Base-by-base conservation (phyloP, 2,329 filamentous ascomycete genomes). In the Fusarium anthophilum region DNA sequence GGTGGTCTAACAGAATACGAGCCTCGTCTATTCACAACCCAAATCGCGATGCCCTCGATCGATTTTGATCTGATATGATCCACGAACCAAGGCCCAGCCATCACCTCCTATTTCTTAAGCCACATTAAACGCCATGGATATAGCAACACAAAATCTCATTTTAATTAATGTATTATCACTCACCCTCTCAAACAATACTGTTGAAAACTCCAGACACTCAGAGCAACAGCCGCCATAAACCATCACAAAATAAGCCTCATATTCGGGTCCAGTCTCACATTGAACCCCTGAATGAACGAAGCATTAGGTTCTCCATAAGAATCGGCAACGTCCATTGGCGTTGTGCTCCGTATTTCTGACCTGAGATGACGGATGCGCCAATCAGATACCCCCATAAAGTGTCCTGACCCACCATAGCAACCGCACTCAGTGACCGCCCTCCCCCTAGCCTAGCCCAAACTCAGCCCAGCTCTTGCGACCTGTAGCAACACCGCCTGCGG, bases 401-500 rank as follows among this genome's bases (percentile, higher is more conserved):
- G 37, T 35, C 37, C 28, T 45, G 47, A 30, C 60, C 72, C 72
- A 73, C 72, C 45, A 50, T 51, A 58, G 56, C 66, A 64, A 54
- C 64, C 39, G 26, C 8, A 18, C 53, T 41, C 56, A 72, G 68
- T 47, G 70, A 61, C 66, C 68, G 67, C 72, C 56, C 60, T 60
- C 67, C 62, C 62, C 54, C 62, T 45, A 53, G 61, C 51, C 62
- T 47, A 66, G 62, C 45, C 64, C 44, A 58, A 48, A 39, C 55
- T 28, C 55, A 58, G 39, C 39, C 55, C 55, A 57, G 55, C 41
- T 58, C 39, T 64, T 57, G 61, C 64, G 72, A 74, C 72, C 30
- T 57, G 50, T 69, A 47, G 62, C 63, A 75, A 74, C 72, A 77
- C 74, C 70, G 74, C 75, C 69, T 70, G 72, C 59, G 65, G 54